phyloP scores from a whole-genome alignment of 2,329 filamentous ascomycete genomes.

The Pyrenophora graminea region DNA sequence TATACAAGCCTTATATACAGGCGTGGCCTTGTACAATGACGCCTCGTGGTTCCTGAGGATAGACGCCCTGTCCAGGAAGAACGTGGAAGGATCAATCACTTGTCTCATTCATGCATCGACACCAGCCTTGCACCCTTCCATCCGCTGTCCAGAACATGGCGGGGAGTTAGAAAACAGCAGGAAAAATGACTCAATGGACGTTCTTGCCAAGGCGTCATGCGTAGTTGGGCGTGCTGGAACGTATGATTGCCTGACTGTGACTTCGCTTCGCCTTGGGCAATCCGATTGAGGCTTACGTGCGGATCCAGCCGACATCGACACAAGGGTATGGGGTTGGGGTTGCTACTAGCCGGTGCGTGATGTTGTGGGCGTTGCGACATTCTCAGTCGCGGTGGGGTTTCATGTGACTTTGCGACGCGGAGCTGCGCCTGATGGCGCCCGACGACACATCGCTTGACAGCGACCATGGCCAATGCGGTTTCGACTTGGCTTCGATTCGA shows the following conservation, averaged over 20 bases:
- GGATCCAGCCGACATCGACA: slow-evolving; percentile 19
- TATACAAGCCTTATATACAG: slow-evolving; percentile 33
- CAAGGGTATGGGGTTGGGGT: no score
- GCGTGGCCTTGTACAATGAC: slow-evolving; percentile 6
- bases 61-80: slow-evolving; percentile 21
- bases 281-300: slow-evolving; percentile 23
- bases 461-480: slow-evolving; percentile 37
- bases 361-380: slow-evolving; percentile 31
- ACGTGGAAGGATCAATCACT: slow-evolving; percentile 22
- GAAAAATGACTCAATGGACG: slow-evolving; percentile 30
- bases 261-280: slow-evolving; percentile 34
- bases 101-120: slow-evolving; percentile 35
- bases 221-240: slow-evolving; percentile 34
- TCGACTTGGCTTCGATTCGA: slow-evolving; percentile 13
- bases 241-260: slow-evolving; percentile 43
- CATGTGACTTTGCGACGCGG: slow-evolving; percentile 34
- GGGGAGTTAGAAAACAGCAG: slow-evolving; percentile 4
- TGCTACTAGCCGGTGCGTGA: slow-evolving; percentile 17
- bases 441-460: slow-evolving; percentile 13
- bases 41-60: not conserved
- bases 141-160: slow-evolving; percentile 12
- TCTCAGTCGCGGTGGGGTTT: slow-evolving; percentile 41
- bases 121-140: slow-evolving; percentile 14
- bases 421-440: slow-evolving; percentile 33
- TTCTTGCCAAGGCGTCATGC: slow-evolving; percentile 38